A percentile compares a stretch with the other conserved stretches of the same genome.
phyloP scores from a whole-genome alignment of 768 basidiomycete species.

The Hebeloma cylindrosporum region DNA sequence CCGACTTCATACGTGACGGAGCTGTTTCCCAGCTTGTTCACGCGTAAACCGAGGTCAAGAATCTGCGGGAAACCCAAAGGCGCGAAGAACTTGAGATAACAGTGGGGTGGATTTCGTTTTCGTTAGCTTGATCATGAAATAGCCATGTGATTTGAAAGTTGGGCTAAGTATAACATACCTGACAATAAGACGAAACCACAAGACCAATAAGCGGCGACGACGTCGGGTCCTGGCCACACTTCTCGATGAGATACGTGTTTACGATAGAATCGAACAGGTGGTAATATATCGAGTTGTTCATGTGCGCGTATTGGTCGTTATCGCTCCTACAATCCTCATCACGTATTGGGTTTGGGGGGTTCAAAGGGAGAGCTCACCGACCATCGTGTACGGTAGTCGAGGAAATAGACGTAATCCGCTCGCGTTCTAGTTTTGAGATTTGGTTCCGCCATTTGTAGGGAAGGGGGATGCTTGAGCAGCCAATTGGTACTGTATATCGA shows the following conservation, averaged over 20 bases:
- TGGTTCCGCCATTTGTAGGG: conserved; percentile 28
- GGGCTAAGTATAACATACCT: conserved; percentile 36
- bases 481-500: no score
- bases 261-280: conserved; percentile 81
- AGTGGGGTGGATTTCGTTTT: background rate
- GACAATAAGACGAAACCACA: conserved; percentile 75
- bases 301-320: conserved; percentile 82
- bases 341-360: background rate
- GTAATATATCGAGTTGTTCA: conserved; percentile 82
- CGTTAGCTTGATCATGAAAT: no score
- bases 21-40: conserved; percentile 66
- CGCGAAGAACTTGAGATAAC: conserved; percentile 53
- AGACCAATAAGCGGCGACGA: conserved; percentile 63
- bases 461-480: no score
- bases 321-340: conserved; percentile 58
- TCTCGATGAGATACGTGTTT: conserved; percentile 73
- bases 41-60: conserved; percentile 68
- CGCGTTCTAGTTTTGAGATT: conserved; percentile 42
- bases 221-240: conserved; percentile 56
- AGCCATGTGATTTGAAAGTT: background rate
- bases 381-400: conserved; percentile 72
- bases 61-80: conserved; percentile 74
- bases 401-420: conserved; percentile 57
- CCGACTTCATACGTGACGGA: conserved; percentile 82
- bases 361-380: conserved; percentile 29